Conservation (phyloP, 139 green algal species). For the Coelastrella sp. region DNA sequence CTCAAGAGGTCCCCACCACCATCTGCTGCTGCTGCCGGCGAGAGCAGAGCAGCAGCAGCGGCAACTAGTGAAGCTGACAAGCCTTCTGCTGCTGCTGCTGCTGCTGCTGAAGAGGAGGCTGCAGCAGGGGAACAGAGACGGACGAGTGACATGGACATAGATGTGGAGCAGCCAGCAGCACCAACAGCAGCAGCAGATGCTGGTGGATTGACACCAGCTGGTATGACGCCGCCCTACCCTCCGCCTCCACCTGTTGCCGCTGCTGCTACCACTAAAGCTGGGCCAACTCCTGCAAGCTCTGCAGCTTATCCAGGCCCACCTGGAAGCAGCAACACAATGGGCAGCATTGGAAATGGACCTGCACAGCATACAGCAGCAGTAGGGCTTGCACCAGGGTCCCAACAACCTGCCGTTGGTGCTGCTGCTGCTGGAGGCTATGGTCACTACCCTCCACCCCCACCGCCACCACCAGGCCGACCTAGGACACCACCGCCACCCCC, state of each 20-base stretch:
- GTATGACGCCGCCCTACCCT: background rate
- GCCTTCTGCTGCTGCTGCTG: constrained; percentile 1
- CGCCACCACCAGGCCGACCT: constrained; percentile 9
- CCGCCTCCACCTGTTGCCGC: background rate
- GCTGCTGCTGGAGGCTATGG: constrained; percentile 7
- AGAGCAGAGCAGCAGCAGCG: too few species aligned
- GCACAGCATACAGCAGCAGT: too few species aligned
- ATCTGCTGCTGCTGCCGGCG: background rate
- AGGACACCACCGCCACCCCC: background rate
- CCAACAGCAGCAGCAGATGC: background rate
- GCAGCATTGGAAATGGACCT: too few species aligned
- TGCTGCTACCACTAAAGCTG: background rate
- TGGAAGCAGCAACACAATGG: too few species aligned
- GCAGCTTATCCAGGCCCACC: too few species aligned
- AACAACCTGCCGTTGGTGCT: background rate
- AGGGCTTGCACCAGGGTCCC: too few species aligned
- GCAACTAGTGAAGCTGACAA: too few species aligned
- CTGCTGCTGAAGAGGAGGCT: background rate
- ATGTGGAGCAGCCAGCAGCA: background rate
- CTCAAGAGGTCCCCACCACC: background rate
- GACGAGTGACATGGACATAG: background rate
- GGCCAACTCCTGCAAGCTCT: too few species aligned
- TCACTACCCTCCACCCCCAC: constrained; percentile 14
- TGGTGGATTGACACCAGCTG: background rate
- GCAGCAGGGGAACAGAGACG: background rate